Evolutionary conservation across 2,329 filamentous ascomycete species (phyloP).

Genomic region (Gaeumannomyces tritici): DNA sequence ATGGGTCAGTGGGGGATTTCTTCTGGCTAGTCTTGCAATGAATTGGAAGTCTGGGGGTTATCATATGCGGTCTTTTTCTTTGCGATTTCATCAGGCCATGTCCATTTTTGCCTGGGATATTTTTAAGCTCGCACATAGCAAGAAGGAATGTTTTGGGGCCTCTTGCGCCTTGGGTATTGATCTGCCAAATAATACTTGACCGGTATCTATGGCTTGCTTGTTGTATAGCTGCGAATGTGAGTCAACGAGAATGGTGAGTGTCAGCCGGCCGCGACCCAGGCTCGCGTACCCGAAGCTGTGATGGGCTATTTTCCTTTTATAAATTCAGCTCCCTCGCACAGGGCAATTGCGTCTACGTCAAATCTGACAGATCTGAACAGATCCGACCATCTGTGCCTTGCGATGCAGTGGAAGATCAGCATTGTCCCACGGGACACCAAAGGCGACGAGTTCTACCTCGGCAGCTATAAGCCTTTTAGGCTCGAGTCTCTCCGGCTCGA

Average conservation of each 20-base stretch:
- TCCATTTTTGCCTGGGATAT: not conserved
- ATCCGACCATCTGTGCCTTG: not conserved
- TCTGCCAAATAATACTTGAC: too few species aligned
- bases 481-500: constrained; percentile 17
- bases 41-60: not conserved
- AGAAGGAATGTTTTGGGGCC: too few species aligned
- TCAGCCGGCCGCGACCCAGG: too few species aligned
- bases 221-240: too few species aligned
- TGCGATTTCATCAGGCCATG: not conserved
- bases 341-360: too few species aligned
- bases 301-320: too few species aligned
- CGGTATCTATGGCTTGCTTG: too few species aligned
- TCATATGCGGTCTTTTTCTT: not conserved
- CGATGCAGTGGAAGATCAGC: constrained; percentile 13
- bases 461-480: constrained; percentile 19
- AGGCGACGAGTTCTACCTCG: constrained; percentile 17
- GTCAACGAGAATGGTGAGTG: too few species aligned
- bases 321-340: too few species aligned
- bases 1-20: not conserved
- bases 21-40: not conserved
- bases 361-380: too few species aligned
- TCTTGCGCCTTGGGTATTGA: too few species aligned
- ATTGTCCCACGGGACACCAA: constrained; percentile 13
- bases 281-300: too few species aligned
- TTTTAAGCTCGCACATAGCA: not conserved